A percentile compares a stretch with the other conserved stretches of the same genome.
These are phyloP conservation scores for Chlamydomonas sp. DNA, from an alignment of 139 green algal genomes.

Conservation along the genomic window DNA sequence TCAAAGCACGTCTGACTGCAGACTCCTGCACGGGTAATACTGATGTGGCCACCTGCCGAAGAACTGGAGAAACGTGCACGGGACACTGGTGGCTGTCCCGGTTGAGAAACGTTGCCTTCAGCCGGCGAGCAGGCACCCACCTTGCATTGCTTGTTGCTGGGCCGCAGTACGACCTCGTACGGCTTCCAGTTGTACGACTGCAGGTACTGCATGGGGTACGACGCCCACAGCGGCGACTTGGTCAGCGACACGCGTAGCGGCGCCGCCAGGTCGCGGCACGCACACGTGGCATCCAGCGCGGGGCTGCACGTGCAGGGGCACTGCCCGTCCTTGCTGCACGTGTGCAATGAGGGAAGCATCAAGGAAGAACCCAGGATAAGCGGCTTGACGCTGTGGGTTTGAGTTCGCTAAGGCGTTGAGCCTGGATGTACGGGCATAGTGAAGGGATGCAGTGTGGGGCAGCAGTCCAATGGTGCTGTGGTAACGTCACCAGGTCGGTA, in stretches of 20 bases:
- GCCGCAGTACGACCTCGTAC: constrained; percentile 54
- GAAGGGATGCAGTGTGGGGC: too few relatives aligned
- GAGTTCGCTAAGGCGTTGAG: too few relatives aligned
- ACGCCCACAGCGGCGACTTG: constrained; percentile 73
- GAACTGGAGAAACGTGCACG: too few relatives aligned
- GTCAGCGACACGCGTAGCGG: constrained; percentile 64
- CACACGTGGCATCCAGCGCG: constrained; percentile 65
- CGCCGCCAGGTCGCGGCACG: constrained; percentile 75
- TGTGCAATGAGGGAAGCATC: not conserved
- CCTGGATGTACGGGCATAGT: too few relatives aligned
- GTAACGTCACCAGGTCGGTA: too few relatives aligned
- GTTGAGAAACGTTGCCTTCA: too few relatives aligned
- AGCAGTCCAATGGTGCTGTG: too few relatives aligned
- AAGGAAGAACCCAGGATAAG: not conserved
- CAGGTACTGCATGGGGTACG: constrained; percentile 68
- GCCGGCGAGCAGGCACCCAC: constrained; percentile 26
- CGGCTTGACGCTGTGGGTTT: too few relatives aligned
- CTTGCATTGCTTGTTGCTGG: constrained; percentile 47
- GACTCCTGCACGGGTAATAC: too few relatives aligned
- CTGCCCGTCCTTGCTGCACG: constrained; percentile 54
- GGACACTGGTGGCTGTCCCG: too few relatives aligned
- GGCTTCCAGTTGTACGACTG: constrained; percentile 67
- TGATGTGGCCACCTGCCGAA: too few relatives aligned
- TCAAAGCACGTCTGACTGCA: too few relatives aligned
- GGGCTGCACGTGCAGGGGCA: constrained; percentile 88